Evolutionary conservation across 1,284 basidiomycete species (phyloP), one percentile per base, ranked within the genome.

Genomic region (Cryptococcus maquisensis): DNA sequence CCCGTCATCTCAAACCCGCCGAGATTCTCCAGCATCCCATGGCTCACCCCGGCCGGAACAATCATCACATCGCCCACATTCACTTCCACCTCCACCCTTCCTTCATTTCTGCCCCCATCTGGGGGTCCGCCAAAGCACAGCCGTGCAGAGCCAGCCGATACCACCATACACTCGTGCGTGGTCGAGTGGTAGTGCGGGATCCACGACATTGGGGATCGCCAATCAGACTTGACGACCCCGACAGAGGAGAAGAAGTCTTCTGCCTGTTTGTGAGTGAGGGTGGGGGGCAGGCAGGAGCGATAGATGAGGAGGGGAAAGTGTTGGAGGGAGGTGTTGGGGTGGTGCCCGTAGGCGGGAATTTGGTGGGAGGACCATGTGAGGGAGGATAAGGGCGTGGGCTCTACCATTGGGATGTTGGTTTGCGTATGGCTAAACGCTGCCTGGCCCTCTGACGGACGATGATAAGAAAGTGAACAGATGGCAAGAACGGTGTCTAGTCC

Each of bases 161-260:
- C 64, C 41, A 72, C 71, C 44, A 79, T 64, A 24, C 79, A 67
- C 57, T 79, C 78, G 67, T 79, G 74, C 35, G 74, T 74, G 43
- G 74, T 79, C 23, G 75, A 77, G 59, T 80, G 77, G 62, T 77
- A 80, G 62, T 80, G 78, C 35, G 73, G 73, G 16, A 68, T 66
- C 23, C 52, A 57, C 66, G 79, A 79, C 77, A 78, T 79, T 18
- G 75, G 68, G 63, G 74, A 80, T 39, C 73, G 67, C 78, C 78
- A 78, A 57, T 70, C 69, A 15, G 78, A 75, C 28, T 57, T 53
- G 49, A 74, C 77, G 13, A 76, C 72, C 15, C 75, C 76, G 36
- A 75, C 62, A 36, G 61, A 63, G 9, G 44, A 50, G 41, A 80
- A 62, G 61, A 78, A 74, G 6, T 49, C 23, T 40, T 67, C 64